Base-by-base conservation (phyloP, 2,329 filamentous ascomycete species). In the Sporothrix inflata region DNA sequence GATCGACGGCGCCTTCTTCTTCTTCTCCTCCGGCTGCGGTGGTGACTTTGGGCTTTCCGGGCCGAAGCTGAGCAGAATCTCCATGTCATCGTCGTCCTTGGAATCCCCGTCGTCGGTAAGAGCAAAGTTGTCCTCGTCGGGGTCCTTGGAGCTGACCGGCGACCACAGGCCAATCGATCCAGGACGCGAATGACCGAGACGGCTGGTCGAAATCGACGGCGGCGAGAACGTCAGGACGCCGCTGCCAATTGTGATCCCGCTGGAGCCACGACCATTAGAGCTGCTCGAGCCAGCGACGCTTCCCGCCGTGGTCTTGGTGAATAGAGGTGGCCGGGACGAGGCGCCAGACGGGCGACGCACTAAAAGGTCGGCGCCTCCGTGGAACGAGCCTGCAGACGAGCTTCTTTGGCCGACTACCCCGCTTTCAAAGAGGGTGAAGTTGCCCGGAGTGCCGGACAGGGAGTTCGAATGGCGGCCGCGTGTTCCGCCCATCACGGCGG, bases 121-220 rank as follows among this genome's bases (percentile, higher is more conserved):
- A 0, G 49, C 14, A 55, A 72, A 61, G 5, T 11, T 49, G 16
- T 71, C 70, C 24, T 85, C 83, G 9, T 82, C 81, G 9, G 85
- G 82, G 34, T 82, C 79, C 8, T 71, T 57, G 66, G 40, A 73
- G 73, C 53, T 78, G 76, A 69, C 75, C 77, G 85, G 84, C 24
- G 82, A 83, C 85, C 86, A 86, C 12, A 87, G 79, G 2, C 84
- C 84, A 8, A 84, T 78, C 7, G 85, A 85, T 27, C 83, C 76
- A 1, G 82, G 81, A 3, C 83, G 83, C 5, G 80, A 79, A 1
- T 78, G 74, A 1, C 75, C 70, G 8, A 78, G 68, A 70, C 72
- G 74, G 21, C 76, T 72, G 69, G 75, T 72, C 9, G 60, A 51
- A 1, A 67, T 27, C 6, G 51, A 12, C 4, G 71, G 60, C 11